Evolutionary conservation across 352 stramenopile genomes (phyloP).

Genomic region (Pythium rishiriense): DNA sequence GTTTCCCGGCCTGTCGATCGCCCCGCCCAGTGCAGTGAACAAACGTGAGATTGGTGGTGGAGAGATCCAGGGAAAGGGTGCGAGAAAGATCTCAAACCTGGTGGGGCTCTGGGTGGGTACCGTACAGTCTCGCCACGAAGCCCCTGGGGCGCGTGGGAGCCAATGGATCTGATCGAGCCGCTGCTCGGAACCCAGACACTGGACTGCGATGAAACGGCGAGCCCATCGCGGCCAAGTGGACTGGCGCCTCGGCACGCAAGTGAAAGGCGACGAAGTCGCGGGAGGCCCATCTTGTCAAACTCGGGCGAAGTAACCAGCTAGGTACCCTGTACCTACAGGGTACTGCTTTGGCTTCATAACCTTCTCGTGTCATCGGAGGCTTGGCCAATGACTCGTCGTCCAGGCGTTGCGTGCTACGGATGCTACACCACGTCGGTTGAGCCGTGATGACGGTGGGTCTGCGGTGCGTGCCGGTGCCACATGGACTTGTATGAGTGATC

Average conservation of each 20-base stretch:
- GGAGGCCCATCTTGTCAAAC: conserved; percentile 9
- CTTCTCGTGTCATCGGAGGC: too few relatives aligned
- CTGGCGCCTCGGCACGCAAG: conserved; percentile 4
- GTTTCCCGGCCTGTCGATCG: too few relatives aligned
- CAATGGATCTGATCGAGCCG: background rate
- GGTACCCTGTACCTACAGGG: background rate
- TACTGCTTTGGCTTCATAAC: background rate
- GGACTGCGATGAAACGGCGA: background rate
- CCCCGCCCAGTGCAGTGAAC: too few relatives aligned
- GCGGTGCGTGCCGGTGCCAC: conserved; percentile 10
- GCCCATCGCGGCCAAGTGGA: conserved; percentile 2
- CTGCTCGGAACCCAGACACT: background rate
- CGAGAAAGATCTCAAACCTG: conserved; percentile 5
- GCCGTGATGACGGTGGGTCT: background rate
- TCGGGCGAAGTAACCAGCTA: background rate
- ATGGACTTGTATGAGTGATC: background rate
- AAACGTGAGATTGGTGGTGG: conserved; percentile 3
- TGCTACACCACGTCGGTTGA: background rate
- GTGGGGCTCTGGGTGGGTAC: background rate
- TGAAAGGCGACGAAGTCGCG: background rate
- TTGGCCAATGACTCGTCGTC: conserved; percentile 1
- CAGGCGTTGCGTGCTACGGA: conserved; percentile 2
- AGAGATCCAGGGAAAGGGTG: conserved; percentile 3
- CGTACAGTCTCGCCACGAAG: too few relatives aligned
- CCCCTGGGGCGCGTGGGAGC: too few relatives aligned